Conservation (phyloP, 179 eudicot species). For the Beta macrorhiza region DNA sequence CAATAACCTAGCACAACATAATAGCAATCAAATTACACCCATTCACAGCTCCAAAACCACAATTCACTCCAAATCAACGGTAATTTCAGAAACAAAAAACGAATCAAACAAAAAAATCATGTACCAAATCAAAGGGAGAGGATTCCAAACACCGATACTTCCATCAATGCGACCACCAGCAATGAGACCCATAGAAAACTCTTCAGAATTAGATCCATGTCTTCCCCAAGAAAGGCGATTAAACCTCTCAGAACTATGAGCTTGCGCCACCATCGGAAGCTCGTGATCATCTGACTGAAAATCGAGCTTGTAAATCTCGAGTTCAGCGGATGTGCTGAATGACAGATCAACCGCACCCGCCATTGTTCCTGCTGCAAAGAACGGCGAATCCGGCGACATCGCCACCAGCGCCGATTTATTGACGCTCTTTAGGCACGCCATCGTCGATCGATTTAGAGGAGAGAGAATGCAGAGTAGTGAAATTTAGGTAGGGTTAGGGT, state of each 20-base stretch:
- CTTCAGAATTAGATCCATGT: conserved; percentile 49
- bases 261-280: conserved; percentile 32
- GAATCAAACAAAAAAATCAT: conserved; percentile 3
- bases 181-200: conserved; percentile 62
- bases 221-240: conserved; percentile 79
- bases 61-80: background rate
- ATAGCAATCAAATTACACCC: background rate
- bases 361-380: conserved; percentile 91
- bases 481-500: background rate
- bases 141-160: conserved; percentile 84
- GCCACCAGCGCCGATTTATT: conserved; percentile 92
- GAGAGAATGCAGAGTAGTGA: background rate
- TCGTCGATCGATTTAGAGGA: conserved; percentile 14
- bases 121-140: conserved; percentile 64
- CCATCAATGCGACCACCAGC: conserved; percentile 96
- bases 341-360: conserved; percentile 95
- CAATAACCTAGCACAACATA: background rate
- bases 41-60: background rate
- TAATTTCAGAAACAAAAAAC: background rate
- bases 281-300: conserved; percentile 75
- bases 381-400: conserved; percentile 77
- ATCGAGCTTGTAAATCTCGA: conserved; percentile 84
- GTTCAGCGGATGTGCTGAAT: conserved; percentile 76
- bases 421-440: conserved; percentile 69
- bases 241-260: conserved; percentile 69